Percentiles rank a stretch among this genome's conserved stretches.
These are phyloP conservation scores for Eimeria falciformis DNA, from an alignment of 169 alveolate species.

Conservation along the genomic window DNA sequence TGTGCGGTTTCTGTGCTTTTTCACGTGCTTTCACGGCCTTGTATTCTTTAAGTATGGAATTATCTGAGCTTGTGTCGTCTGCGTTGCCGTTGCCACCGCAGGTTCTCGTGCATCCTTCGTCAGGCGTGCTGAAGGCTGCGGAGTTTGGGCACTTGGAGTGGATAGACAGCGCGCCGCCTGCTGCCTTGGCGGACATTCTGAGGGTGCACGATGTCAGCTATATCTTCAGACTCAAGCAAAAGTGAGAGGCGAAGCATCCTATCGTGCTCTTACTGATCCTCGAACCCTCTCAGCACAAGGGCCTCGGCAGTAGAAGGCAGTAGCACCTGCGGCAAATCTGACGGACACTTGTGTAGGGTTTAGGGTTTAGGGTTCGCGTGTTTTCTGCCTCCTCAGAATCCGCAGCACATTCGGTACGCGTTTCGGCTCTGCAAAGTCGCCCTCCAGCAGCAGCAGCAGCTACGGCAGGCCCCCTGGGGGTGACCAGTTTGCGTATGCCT, in stretches of 20 bases:
- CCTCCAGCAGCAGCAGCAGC: conserved; percentile 36
- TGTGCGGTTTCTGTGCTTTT: background rate
- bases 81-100: background rate
- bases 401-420: conserved; percentile 68
- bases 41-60: background rate
- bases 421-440: background rate
- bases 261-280: too few species aligned
- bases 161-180: conserved; percentile 87
- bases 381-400: conserved; percentile 76
- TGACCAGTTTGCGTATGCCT: conserved; percentile 29
- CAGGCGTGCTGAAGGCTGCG: conserved; percentile 88
- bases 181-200: conserved; percentile 93
- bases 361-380: background rate
- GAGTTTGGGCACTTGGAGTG: conserved; percentile 86
- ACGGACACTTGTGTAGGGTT: too few species aligned
- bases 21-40: background rate
- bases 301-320: too few species aligned
- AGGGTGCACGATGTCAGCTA: conserved; percentile 97
- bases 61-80: too few species aligned
- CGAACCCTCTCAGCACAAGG: too few species aligned
- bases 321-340: too few species aligned
- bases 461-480: background rate
- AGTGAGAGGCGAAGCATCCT: conserved; percentile 47
- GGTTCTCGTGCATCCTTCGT: conserved; percentile 85
- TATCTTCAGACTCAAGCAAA: conserved; percentile 84